Conservation (phyloP, 202 grass and related monocot genomes). For the Panicum hallii region DNA sequence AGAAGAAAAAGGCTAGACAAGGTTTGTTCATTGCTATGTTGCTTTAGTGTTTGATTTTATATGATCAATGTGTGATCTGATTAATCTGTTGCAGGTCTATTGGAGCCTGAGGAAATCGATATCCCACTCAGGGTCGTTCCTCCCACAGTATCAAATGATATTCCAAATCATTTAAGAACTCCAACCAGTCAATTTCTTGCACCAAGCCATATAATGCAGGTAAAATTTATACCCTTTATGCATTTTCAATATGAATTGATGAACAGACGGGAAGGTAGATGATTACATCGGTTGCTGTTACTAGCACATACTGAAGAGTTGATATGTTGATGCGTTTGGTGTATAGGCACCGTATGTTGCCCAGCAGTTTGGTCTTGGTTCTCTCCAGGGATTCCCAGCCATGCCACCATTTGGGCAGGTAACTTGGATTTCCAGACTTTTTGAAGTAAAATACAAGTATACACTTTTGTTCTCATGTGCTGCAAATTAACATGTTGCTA, state of each 20-base stretch:
- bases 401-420: constrained; percentile 89
- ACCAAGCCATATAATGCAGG: constrained; percentile 88
- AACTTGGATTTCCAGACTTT: constrained; percentile 37
- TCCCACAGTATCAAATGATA: constrained; percentile 55
- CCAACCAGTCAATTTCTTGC: constrained; percentile 70
- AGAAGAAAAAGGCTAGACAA: constrained; percentile 74
- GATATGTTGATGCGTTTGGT: constrained; percentile 26
- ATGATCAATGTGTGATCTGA: constrained; percentile 15
- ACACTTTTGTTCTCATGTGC: not conserved
- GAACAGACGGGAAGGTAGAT: constrained; percentile 2
- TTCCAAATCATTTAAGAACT: constrained; percentile 68
- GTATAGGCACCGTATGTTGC: constrained; percentile 67
- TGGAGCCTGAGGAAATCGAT: constrained; percentile 63
- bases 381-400: constrained; percentile 74
- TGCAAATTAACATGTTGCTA: constrained; percentile 33
- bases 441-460: constrained; percentile 30
- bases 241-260: not conserved
- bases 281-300: not conserved
- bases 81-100: constrained; percentile 54
- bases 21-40: constrained; percentile 48
- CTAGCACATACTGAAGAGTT: not conserved
- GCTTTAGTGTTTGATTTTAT: constrained; percentile 38
- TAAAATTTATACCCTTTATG: constrained; percentile 41
- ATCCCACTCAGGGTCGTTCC: constrained; percentile 53
- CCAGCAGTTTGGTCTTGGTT: constrained; percentile 73